Percentiles rank a stretch among this genome's conserved stretches.
Evolutionary conservation across 139 green algal species (phyloP).

Genomic region (Picochlorum sp.): DNA sequence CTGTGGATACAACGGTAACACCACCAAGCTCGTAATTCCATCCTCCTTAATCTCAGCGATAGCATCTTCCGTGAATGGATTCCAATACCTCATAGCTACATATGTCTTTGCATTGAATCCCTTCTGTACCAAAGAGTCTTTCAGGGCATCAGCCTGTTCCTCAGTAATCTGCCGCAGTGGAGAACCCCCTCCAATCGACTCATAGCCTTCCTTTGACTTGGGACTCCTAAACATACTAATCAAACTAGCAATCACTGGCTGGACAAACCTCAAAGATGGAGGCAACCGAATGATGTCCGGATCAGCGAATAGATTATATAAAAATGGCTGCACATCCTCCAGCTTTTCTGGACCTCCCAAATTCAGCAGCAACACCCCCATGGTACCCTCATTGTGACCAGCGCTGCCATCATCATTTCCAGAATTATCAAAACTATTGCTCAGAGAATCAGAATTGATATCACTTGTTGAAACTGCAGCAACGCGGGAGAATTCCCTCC

Average conservation of each 20-base stretch:
- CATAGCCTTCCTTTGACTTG: conserved; percentile 85
- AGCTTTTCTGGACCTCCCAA: conserved; percentile 92
- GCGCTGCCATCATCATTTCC: no score
- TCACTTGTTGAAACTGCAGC: no score
- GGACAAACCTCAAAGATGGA: conserved; percentile 58
- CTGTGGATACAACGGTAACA: conserved; percentile 93
- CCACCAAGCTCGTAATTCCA: conserved; percentile 72
- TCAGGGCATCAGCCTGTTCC: conserved; percentile 78
- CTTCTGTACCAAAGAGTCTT: conserved; percentile 32
- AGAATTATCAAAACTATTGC: no score
- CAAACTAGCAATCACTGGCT: conserved; percentile 68
- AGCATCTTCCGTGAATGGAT: conserved; percentile 85
- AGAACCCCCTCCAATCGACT: conserved; percentile 89
- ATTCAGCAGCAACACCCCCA: conserved; percentile 96
- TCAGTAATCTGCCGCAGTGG: conserved; percentile 91
- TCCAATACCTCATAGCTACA: conserved; percentile 99
- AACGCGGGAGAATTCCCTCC: no score
- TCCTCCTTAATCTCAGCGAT: conserved; percentile 66
- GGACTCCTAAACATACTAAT: conserved; percentile 81
- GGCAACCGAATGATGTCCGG: conserved; percentile 91
- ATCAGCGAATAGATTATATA: conserved; percentile 99
- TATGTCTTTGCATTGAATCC: conserved; percentile 66
- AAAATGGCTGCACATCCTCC: conserved; percentile 95
- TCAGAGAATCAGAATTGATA: no score
- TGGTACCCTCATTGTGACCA: conserved; percentile 6